Evolutionary conservation across 345 rosid genomes (phyloP), one percentile per base, ranked within the genome.

Genomic region (Acer campestre): DNA sequence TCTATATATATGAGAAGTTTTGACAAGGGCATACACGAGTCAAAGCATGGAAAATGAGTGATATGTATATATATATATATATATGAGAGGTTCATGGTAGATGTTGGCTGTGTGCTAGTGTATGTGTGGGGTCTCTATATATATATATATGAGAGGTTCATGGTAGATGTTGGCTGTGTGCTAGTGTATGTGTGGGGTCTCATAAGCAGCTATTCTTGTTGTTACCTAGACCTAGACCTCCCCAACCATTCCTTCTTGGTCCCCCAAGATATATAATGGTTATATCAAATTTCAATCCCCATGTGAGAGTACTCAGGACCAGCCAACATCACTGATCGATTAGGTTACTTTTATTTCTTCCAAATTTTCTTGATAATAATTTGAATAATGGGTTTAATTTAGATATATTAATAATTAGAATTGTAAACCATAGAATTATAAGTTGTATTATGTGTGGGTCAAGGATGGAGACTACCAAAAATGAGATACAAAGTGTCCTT

Each of bases 221-320:
- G 71, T 35, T 53, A 35, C 7, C 38, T 35, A 35, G 38, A 35
- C 38, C 38, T 35, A 35, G 6, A 35, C 51, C 46, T 20, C 29
- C 65, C 78, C 67, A 14, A 29, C 48, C 77, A 23, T 46, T 46
- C 68, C 48, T 18, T 48, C n/a, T 17, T 7, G 55, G 17, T 4
- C 78, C 49, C 70, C 63, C 10, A 53, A 22, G 71, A 75, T 53
- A 35, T 35, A 4, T 35, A 66, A 65, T 51, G 64, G 69, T 53
- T 75, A 20, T 68, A 49, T 29, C 29, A 2, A 8, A 2, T 48
- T 29, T 49, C 46, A 44, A 16, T 62, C 48, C n/a, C 77, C 77
- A 62, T 23, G 6, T 61, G 67, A 61, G 76, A 42, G 67, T 38
- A 31, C 38, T 62, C 63, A 20, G 63, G 63, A 17, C 61, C 61